Evolutionary conservation across 2,329 filamentous ascomycete species (phyloP), one percentile per base, ranked within the genome.

Genomic region (Penicillium sp.): DNA sequence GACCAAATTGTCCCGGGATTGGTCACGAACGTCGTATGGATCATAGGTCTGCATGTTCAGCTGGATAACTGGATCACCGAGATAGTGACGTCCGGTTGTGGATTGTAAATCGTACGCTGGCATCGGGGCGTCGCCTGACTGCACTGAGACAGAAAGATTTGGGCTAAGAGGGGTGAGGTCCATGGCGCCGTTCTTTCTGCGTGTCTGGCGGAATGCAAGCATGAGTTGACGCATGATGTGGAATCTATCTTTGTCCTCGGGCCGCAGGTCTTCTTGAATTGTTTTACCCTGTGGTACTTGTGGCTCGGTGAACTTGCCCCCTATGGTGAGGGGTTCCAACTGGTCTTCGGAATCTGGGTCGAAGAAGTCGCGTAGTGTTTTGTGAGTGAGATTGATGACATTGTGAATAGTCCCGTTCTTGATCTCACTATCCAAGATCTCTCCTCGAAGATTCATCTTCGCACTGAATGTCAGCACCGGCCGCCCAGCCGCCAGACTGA

Each of bases 391-490:
- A 27, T 74, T 76, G 18, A 82, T 68, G 2, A 86, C 79, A 46
- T 86, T 85, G 6, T 75, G 75, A 21, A 84, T 70, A 10, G 72
- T 77, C 1, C 84, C 84, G 32, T 81, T 76, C 34, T 72, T 72
- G 21, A 87, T 75, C 42, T 80, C 78, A 8, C 74, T 77, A 32
- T 86, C 83, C 2, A 85, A 61, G 4, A 83, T 75, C 5, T 80
- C 72, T 10, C 83, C 85, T 21, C 76, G 61, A 1, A 66, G 59
- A 57, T 83, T 76, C 39, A 87, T 65, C 55, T 79, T 79, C 8
- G 81, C 80, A 62, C 83, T 86, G 64, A 86, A 83, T 0, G 85
- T 87, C 32, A 87, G 69, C 15, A 79, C 80, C 3, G 84, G 83
- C n/a, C 82, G 76, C 41, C 80, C 71, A 7, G 69, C 68, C 3